Evolutionary conservation across 2,329 filamentous ascomycete species (phyloP), one percentile per base, ranked within the genome.

Genomic region (Colletotrichum aenigma): DNA sequence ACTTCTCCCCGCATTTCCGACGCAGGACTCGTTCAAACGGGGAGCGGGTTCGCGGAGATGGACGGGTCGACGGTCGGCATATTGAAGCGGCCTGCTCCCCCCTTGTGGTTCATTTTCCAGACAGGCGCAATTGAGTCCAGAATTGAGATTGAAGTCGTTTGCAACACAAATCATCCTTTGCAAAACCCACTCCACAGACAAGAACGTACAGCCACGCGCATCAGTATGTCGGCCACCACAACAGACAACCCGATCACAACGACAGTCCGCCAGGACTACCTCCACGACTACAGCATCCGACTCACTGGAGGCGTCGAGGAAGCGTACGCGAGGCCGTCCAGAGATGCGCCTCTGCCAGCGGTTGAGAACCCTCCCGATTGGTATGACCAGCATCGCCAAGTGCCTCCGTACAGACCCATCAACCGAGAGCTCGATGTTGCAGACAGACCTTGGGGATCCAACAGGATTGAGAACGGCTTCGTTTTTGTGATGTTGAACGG

Each of bases 401-500:
- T 81, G 4, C 80, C 80, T 7, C 70, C 78, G 1, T 76, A 80
- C 61, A 75, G 80, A 12, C 80, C 80, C 4, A 68, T 78, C 30
- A 77, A 81, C 67, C 58, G 60, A 18, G 7, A 77, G 10, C 68
- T 76, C 18, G 80, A 81, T 64, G 66, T 69, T 7, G 48, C 70
- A 6, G 71, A 80, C 58, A 76, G 75, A 21, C 66, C 75, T 5
- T 78, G 79, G 21, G 80, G 78, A 18, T 70, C 65, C 6, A 78
- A 74, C 56, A 21, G 58, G 2, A 32, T 71, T 26, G 80, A 81
- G 71, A 56, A 71, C 36, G 48, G 58, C 2, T 81, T 81, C 52
- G 75, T 81, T 21, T 70, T 34, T 5, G 77, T 77, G 13, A 81
- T 81, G 80, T 76, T 81, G 52, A 75, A 78, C 18, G 80, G 80